A percentile compares a stretch with the other conserved stretches of the same genome.
Evolutionary conservation across 371 early-diverging fungal genomes (phyloP).

Genomic region (Pancytospora epiphaga): DNA sequence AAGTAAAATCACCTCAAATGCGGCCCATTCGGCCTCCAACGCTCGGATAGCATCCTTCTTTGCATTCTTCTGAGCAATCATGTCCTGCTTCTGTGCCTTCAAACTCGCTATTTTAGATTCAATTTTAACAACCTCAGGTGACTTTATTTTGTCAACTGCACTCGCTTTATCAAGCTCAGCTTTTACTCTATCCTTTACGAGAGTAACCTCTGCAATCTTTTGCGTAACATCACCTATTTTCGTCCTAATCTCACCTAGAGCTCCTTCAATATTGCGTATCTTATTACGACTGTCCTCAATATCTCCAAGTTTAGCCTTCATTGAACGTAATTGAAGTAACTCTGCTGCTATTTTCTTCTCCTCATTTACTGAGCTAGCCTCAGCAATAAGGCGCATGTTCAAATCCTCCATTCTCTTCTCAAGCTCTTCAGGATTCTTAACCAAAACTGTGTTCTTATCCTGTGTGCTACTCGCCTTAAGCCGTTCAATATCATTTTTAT

Average conservation of each 20-base stretch:
- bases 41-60: constrained; percentile 36
- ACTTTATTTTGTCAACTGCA: constrained; percentile 11
- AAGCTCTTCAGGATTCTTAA: constrained; percentile 32
- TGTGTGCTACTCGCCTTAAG: neutral
- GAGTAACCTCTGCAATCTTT: constrained; percentile 17
- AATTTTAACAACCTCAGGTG: constrained; percentile 29
- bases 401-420: constrained; percentile 43
- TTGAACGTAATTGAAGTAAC: constrained; percentile 25
- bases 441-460: neutral
- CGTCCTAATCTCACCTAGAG: constrained; percentile 19
- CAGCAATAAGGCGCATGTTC: constrained; percentile 35
- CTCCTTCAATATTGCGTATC: constrained; percentile 9
- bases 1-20: constrained; percentile 26
- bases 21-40: constrained; percentile 44
- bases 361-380: constrained; percentile 15
- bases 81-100: constrained; percentile 37
- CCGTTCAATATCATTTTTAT: constrained; percentile 3
- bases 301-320: constrained; percentile 39
- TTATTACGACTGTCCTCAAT: constrained; percentile 31
- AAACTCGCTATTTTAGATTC: constrained; percentile 40
- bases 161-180: constrained; percentile 19
- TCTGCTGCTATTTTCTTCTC: constrained; percentile 46
- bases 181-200: constrained; percentile 17
- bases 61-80: constrained; percentile 25
- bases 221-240: constrained; percentile 5